Conservation (phyloP, 1,139 yeast species). For the Pichia terricola region DNA sequence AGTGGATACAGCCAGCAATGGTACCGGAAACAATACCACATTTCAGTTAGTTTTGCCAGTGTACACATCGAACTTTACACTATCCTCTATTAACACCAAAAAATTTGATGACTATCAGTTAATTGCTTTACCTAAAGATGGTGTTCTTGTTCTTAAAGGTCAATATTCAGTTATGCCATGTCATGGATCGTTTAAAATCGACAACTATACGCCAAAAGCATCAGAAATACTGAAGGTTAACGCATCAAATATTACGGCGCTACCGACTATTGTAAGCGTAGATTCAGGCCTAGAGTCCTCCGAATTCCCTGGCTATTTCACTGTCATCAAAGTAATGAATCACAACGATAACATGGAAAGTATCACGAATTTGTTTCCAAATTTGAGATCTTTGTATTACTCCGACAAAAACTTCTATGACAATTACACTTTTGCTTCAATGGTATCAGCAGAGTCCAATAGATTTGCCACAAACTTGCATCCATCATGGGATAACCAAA, state of each 20-base stretch:
- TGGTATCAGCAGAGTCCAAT: slow-evolving; percentile 6
- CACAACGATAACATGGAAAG: not conserved
- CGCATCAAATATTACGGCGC: slow-evolving; percentile 45
- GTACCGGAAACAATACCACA: not conserved
- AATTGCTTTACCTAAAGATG: slow-evolving; percentile 37
- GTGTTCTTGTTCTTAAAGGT: slow-evolving; percentile 50
- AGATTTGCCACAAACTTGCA: slow-evolving; percentile 9
- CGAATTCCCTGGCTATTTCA: no score
- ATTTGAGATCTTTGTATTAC: not conserved
- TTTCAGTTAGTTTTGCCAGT: no score
- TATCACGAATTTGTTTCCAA: not conserved
- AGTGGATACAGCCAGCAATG: not conserved
- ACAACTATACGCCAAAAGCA: slow-evolving; percentile 18
- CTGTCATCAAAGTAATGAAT: not conserved
- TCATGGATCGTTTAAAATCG: slow-evolving; percentile 47
- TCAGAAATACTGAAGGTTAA: slow-evolving; percentile 22
- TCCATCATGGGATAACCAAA: slow-evolving; percentile 19
- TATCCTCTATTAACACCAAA: not conserved
- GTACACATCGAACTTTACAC: no score
- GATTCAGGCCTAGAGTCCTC: not conserved
- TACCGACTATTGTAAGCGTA: slow-evolving; percentile 39
- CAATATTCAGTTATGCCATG: slow-evolving; percentile 43
- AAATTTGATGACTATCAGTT: slow-evolving; percentile 25
- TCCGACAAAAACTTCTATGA: not conserved
- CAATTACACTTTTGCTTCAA: slow-evolving; percentile 11